phyloP scores from a whole-genome alignment of 495 filamentous ascomycete species.

The Patellaria atrata region DNA sequence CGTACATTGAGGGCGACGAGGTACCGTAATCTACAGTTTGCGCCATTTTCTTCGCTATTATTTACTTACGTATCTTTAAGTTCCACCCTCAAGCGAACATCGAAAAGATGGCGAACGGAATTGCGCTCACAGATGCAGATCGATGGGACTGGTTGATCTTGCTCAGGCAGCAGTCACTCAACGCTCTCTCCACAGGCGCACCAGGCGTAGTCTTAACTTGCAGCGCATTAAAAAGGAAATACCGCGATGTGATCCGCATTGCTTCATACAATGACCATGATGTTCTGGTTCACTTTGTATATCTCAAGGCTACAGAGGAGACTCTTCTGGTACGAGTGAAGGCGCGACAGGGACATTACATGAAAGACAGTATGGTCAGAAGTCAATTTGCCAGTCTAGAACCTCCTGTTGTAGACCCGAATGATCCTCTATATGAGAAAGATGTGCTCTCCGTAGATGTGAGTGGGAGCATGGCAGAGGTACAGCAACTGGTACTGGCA shows the following conservation, averaged over 20 bases:
- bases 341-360: conserved; percentile 71
- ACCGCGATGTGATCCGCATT: conserved; percentile 90
- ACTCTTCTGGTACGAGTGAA: conserved; percentile 60
- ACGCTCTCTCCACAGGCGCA: conserved; percentile 35
- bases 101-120: conserved; percentile 81
- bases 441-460: conserved; percentile 82
- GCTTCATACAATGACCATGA: conserved; percentile 56
- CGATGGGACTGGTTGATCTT: conserved; percentile 97
- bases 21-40: no score
- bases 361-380: conserved; percentile 96
- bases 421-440: conserved; percentile 40
- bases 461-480: conserved; percentile 44
- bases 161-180: conserved; percentile 67
- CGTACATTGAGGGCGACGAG: conserved; percentile 91
- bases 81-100: conserved; percentile 77
- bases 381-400: conserved; percentile 81
- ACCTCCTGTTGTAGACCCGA: conserved; percentile 53
- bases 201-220: conserved; percentile 88
- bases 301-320: conserved; percentile 63
- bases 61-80: conserved; percentile 33
- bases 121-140: conserved; percentile 83
- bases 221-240: conserved; percentile 90
- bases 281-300: conserved; percentile 83
- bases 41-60: background rate
- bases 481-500: conserved; percentile 43